These are phyloP conservation scores for Suhomyces pyralidae DNA, from an alignment of 805 yeast species.

Conservation along the genomic window DNA sequence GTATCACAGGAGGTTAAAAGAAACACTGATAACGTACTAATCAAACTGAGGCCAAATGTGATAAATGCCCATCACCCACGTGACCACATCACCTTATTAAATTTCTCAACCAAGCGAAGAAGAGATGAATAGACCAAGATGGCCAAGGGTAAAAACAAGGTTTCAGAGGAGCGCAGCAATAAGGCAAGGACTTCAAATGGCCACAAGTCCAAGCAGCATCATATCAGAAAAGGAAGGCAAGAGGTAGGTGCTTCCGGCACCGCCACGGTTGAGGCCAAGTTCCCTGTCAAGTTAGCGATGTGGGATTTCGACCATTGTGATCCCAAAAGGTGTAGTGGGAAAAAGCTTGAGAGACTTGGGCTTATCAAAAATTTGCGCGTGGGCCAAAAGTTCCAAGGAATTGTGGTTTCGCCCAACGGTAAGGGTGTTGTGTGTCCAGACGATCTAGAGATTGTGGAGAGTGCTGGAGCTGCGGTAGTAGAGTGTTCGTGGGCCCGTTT, in stretches of 20 bases:
- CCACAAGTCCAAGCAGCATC: slow-evolving; percentile 53
- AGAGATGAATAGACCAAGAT: slow-evolving; percentile 17
- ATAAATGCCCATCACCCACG: not conserved
- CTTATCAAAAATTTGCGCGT: slow-evolving; percentile 71
- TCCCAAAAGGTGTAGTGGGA: slow-evolving; percentile 96
- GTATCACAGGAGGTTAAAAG: not conserved
- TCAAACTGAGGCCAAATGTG: not conserved
- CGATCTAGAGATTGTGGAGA: slow-evolving; percentile 74
- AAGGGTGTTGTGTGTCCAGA: slow-evolving; percentile 85
- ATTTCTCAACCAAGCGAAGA: not conserved
- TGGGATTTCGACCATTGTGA: slow-evolving; percentile 99
- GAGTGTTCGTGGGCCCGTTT: slow-evolving; percentile 98
- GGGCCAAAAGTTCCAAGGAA: slow-evolving; percentile 92
- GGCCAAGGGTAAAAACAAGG: slow-evolving; percentile 59
- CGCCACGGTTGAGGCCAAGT: slow-evolving; percentile 31
- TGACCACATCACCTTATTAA: not conserved
- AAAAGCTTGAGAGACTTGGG: slow-evolving; percentile 86
- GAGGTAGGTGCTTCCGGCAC: slow-evolving; percentile 22
- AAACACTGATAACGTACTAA: too few relatives aligned
- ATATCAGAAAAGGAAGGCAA: slow-evolving; percentile 37
- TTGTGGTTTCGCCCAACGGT: slow-evolving; percentile 93
- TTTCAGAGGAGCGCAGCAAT: slow-evolving; percentile 37
- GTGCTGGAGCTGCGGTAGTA: slow-evolving; percentile 91
- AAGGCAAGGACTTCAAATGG: slow-evolving; percentile 49
- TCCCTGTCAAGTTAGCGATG: slow-evolving; percentile 91